Evolutionary conservation across 1,284 basidiomycete genomes (phyloP), one percentile per base, ranked within the genome.

Genomic region (Ganoderma boninense): DNA sequence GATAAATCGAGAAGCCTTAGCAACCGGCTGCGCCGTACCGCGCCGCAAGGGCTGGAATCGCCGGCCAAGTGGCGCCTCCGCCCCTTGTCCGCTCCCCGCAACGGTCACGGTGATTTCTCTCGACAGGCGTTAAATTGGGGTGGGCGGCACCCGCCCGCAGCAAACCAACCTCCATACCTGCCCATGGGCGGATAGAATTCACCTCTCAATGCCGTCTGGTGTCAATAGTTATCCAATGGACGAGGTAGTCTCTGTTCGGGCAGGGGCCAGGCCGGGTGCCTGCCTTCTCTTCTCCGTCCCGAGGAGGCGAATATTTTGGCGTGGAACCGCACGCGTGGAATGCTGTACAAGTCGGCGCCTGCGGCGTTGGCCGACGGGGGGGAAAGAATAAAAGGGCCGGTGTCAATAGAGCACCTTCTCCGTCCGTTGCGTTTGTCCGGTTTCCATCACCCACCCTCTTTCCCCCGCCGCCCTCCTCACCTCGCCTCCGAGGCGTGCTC

Each of bases 401-500:
- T 40, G 71, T 66, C 62, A n/a, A 64, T 8, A 16, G 42, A 11
- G 43, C 16, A 3, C 46, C 38, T 52, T 46, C 62, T 72, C 70
- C 73, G 71, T 71, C 68, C 74, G 72, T 69, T 66, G 71, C 77
- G 71, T 78, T 71, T 71, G 71, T 72, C 54, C 75, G 77, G 75
- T 76, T 71, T 76, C 75, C 74, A 71, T 60, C 57, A 60, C 57
- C 74, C 71, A 67, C 75, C 73, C 74, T 73, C 72, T 62, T 72
- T 73, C 72, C 67, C 65, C 64, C 73, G 26, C 26, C 32, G 4
- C 40, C 11, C 60, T 62, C 73, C 76, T 64, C 70, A 68, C 72
- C 73, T 75, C 75, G 73, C 74, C 71, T 70, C 69, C 66, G 73
- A 75, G 72, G 75, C 77, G 77, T 75, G 74, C 74, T 75, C 73